These are phyloP conservation scores for Schwanniomyces pseudopolymorphus DNA, from an alignment of 805 yeast genomes.

Conservation along the genomic window DNA sequence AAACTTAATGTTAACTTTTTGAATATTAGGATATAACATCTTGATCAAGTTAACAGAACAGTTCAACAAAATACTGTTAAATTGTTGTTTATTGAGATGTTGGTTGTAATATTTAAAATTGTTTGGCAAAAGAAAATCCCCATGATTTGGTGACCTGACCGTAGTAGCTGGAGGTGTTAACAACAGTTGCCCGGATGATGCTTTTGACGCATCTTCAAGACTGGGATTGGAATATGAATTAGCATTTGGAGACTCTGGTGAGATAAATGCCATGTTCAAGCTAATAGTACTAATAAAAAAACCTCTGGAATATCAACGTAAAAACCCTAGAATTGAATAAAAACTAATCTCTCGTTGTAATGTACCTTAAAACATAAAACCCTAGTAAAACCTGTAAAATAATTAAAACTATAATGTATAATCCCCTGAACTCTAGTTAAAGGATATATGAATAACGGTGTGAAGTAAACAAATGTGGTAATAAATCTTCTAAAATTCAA, in stretches of 20 bases:
- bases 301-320: not conserved
- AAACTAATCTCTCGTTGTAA: not conserved
- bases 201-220: not conserved
- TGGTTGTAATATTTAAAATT: slow-evolving; percentile 40
- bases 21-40: slow-evolving; percentile 24
- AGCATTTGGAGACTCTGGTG: slow-evolving; percentile 2
- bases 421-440: not conserved
- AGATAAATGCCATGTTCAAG: slow-evolving; percentile 2
- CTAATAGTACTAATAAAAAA: not conserved
- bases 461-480: not conserved
- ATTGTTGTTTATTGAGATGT: slow-evolving; percentile 39
- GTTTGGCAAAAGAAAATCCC: slow-evolving; percentile 23
- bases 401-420: not conserved
- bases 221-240: not conserved
- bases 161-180: slow-evolving; percentile 5
- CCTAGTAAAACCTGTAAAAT: not conserved
- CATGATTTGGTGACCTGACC: not conserved
- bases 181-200: not conserved
- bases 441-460: not conserved
- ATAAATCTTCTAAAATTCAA: not conserved
- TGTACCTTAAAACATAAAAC: slow-evolving; percentile 1
- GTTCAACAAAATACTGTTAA: slow-evolving; percentile 39
- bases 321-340: not conserved
- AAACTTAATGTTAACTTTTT: slow-evolving; percentile 32
- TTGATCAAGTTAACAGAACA: slow-evolving; percentile 35